Evolutionary conservation across 1,284 basidiomycete species (phyloP), one percentile per base, ranked within the genome.

Genomic region (Ganoderma lucidum): DNA sequence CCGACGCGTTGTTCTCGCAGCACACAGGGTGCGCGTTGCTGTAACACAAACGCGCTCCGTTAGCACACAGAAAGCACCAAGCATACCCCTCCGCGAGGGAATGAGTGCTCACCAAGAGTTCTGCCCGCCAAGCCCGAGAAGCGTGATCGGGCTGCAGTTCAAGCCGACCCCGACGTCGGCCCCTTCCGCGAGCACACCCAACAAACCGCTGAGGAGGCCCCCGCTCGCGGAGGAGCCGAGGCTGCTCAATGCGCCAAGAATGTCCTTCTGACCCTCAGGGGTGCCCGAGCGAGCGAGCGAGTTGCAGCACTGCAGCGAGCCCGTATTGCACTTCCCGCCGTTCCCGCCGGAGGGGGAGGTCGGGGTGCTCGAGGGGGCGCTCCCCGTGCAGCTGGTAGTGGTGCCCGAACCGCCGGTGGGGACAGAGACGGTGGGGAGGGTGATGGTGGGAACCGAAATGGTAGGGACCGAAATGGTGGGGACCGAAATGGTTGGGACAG

Each of bases 251-350:
- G 51, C 51, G 28, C 28, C 51, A 14, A n/a, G 17, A 32, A 63
- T 30, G 62, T 12, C 12, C 15, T 30, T 17, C 62, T 51, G 45
- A 6, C 62, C 62, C 32, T 39, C 44, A 8, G 23, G 12, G n/a
- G 67, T 70, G 28, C 58, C 61, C 42, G 71, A 58, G 48, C 70
- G 63, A 44, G 56, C 39, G 39, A 70, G 56, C 42, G 64, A 41
- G 69, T 73, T 66, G 61, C 71, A 73, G 64, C 71, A 73, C 65
- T 73, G 69, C 19, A 70, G 66, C 32, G 65, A 37, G 51, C 71
- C 69, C 6, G 71, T 73, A 67, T 68, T 69, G 63, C 71, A 73
- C 69, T 70, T 39, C 8, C 71, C 71, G 9, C 64, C 62, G 12
- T 41, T 28, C 19, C 45, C 58, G 59, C 39, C 51, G 45, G 48